Evolutionary conservation across 73 alveolate genomes (phyloP).

Genomic region (Breviolum minutum): DNA sequence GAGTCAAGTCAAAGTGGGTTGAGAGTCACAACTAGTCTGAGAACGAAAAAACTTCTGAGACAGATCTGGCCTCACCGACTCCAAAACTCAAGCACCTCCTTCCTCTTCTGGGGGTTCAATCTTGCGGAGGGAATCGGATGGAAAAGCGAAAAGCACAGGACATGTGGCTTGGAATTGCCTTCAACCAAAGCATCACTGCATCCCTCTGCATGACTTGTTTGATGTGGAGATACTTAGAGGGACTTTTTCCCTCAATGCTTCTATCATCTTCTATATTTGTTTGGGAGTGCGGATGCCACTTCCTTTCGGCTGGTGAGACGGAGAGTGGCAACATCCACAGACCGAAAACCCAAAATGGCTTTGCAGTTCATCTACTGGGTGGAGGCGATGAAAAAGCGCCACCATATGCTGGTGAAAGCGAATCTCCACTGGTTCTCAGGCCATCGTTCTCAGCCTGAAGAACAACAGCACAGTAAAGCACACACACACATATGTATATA

Average conservation of each 20-base stretch:
- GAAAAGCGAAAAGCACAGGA: too few relatives aligned
- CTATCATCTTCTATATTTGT: background rate
- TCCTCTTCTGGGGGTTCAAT: background rate
- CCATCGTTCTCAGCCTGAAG: background rate
- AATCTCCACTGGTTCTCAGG: slow-evolving; percentile 37
- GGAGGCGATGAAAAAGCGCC: slow-evolving; percentile 32
- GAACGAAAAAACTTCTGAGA: background rate
- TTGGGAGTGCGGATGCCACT: background rate
- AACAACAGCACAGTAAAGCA: too few relatives aligned
- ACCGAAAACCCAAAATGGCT: background rate
- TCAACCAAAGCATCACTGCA: background rate
- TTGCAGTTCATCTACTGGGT: background rate
- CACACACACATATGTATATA: too few relatives aligned
- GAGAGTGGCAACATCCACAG: slow-evolving; percentile 18
- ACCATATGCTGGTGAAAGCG: slow-evolving; percentile 43
- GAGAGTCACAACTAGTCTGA: background rate
- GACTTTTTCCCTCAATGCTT: background rate
- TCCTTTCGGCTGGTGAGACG: slow-evolving; percentile 50
- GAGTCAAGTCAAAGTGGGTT: too few relatives aligned
- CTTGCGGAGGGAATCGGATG: background rate
- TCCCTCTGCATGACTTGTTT: too few relatives aligned
- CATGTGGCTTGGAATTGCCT: background rate
- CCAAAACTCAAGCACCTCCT: slow-evolving; percentile 41
- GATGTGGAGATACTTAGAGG: background rate
- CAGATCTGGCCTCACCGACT: background rate